Conservation (phyloP, 148 eudicot species). For the Heliamphora exappendiculata region DNA sequence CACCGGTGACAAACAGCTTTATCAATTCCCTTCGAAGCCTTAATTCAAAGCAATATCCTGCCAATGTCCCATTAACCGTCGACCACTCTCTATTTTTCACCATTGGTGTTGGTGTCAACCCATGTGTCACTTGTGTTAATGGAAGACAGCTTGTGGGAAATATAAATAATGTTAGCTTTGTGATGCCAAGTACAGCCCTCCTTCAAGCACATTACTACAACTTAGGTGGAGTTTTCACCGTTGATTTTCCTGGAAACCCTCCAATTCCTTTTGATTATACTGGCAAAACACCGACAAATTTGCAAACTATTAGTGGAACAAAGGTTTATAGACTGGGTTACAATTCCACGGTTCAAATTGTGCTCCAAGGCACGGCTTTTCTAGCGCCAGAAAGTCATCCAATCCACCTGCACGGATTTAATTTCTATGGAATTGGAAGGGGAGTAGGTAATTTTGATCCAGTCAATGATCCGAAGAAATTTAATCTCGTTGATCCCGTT, state of each 20-base stretch:
- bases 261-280: slow-evolving; percentile 44
- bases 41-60: slow-evolving; percentile 47
- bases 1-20: slow-evolving; percentile 30
- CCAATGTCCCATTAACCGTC: slow-evolving; percentile 40
- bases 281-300: slow-evolving; percentile 30
- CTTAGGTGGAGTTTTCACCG: slow-evolving; percentile 50
- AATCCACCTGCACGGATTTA: slow-evolving; percentile 56
- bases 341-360: slow-evolving; percentile 61
- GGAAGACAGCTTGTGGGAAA: slow-evolving; percentile 46
- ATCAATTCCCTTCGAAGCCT: slow-evolving; percentile 41
- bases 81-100: slow-evolving; percentile 52
- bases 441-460: slow-evolving; percentile 59
- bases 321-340: slow-evolving; percentile 41
- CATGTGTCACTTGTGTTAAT: slow-evolving; percentile 51
- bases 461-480: slow-evolving; percentile 33
- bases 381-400: slow-evolving; percentile 75
- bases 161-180: slow-evolving; percentile 63
- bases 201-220: slow-evolving; percentile 64
- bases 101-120: slow-evolving; percentile 53
- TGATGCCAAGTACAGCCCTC: slow-evolving; percentile 52
- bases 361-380: slow-evolving; percentile 49
- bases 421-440: slow-evolving; percentile 58
- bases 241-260: slow-evolving; percentile 66
- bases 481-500: slow-evolving; percentile 70
- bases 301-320: slow-evolving; percentile 53